These are phyloP conservation scores for Cytauxzoon felis DNA, from an alignment of 169 alveolate species.

Conservation along the genomic window DNA sequence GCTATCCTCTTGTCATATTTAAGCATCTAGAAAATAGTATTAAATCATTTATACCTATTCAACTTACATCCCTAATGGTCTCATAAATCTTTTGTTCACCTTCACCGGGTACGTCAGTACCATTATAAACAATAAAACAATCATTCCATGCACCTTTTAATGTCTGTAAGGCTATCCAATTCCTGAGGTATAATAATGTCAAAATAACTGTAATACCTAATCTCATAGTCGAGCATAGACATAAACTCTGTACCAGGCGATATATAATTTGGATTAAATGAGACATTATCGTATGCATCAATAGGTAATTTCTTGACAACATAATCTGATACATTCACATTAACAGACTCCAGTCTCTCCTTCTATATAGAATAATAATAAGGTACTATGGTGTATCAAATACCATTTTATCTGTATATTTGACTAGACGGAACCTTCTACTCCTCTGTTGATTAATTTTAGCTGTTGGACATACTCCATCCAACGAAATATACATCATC, in stretches of 20 bases:
- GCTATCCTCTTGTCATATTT: conserved; percentile 18
- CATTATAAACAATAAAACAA: conserved; percentile 90
- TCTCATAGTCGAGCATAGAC: conserved; percentile 66
- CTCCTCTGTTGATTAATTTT: conserved; percentile 98
- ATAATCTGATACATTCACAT: conserved; percentile 1
- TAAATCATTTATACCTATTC: background rate
- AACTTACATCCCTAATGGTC: conserved; percentile 59
- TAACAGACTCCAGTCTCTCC: conserved; percentile 23
- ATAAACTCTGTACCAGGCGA: conserved; percentile 99
- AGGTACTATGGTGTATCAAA: background rate
- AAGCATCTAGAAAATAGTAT: conserved; percentile 12
- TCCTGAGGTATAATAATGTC: conserved; percentile 69
- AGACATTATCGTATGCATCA: conserved; percentile 43
- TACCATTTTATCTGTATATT: conserved; percentile 22
- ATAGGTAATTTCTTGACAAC: conserved; percentile 82
- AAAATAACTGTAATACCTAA: conserved; percentile 82
- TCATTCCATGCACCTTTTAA: conserved; percentile 61
- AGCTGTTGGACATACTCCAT: conserved; percentile 99
- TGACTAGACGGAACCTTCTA: conserved; percentile 82
- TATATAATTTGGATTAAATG: conserved; percentile 85
- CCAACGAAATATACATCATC: conserved; percentile 93
- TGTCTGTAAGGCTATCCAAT: conserved; percentile 58
- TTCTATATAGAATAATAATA: conserved; percentile 35
- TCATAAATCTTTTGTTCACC: conserved; percentile 99
- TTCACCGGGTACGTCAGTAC: conserved; percentile 97